Conservation (phyloP, 2,329 filamentous ascomycete species). For the Phyllosticta paracitricarpa region DNA sequence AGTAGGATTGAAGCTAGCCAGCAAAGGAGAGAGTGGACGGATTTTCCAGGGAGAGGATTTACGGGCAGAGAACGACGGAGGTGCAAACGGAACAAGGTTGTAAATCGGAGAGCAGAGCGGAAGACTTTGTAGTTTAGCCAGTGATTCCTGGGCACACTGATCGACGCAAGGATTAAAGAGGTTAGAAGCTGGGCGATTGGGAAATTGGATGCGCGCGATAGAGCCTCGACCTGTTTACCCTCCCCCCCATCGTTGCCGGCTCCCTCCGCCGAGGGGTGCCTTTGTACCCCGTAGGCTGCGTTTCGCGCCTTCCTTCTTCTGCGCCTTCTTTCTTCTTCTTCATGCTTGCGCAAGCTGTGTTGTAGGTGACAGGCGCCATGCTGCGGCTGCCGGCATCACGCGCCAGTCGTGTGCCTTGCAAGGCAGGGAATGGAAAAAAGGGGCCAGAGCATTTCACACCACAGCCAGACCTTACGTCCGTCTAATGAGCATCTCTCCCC, state of each 20-base stretch:
- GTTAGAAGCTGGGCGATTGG: background rate
- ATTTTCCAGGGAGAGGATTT: background rate
- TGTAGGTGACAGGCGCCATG: background rate
- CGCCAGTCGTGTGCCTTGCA: background rate
- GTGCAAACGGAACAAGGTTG: background rate
- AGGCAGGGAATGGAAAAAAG: background rate
- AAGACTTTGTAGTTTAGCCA: background rate
- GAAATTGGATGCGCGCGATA: background rate
- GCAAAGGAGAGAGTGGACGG: background rate
- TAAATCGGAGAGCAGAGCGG: background rate
- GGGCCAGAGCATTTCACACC: background rate
- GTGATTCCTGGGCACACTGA: background rate
- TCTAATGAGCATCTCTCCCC: background rate
- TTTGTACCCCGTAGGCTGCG: background rate
- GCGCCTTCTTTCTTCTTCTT: background rate
- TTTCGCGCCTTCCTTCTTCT: background rate
- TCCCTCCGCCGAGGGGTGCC: background rate
- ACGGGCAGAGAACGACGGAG: background rate
- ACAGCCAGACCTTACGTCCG: background rate
- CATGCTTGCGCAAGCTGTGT: background rate
- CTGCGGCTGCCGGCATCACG: constrained; percentile 6
- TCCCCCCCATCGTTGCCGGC: background rate
- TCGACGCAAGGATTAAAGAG: background rate
- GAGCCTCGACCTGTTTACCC: background rate
- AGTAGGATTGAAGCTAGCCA: background rate